Percentiles rank a stretch among this genome's conserved stretches.
phyloP scores from a whole-genome alignment of 202 grass and related monocot species.

The Brachypodium distachyon region DNA sequence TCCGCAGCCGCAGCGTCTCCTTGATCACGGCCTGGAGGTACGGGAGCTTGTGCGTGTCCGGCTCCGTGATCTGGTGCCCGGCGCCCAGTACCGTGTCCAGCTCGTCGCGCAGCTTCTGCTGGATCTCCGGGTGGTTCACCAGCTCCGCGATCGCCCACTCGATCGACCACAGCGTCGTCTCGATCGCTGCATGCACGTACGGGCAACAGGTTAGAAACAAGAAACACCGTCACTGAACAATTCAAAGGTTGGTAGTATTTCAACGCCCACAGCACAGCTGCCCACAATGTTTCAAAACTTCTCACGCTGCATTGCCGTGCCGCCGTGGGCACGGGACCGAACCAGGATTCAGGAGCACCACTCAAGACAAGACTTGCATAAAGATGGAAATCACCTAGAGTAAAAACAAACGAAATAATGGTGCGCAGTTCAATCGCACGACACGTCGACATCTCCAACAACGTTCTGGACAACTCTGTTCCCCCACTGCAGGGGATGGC shows the following conservation, averaged over 20 bases:
- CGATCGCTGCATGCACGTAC: conserved; percentile 43
- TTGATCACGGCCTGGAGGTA: conserved; percentile 85
- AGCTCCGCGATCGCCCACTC: conserved; percentile 86
- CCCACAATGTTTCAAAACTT: background rate
- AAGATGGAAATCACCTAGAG: background rate
- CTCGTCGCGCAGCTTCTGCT: conserved; percentile 52
- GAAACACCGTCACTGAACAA: background rate
- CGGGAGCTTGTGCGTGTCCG: conserved; percentile 63
- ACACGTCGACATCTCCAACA: background rate
- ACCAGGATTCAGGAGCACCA: background rate
- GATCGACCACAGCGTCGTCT: conserved; percentile 89
- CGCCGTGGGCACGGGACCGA: background rate
- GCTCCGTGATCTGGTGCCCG: conserved; percentile 55
- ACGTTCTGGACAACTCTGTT: background rate
- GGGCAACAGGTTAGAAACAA: background rate
- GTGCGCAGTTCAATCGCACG: background rate
- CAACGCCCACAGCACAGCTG: background rate
- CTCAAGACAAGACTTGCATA: background rate
- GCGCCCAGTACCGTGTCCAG: conserved; percentile 47
- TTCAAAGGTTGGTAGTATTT: background rate
- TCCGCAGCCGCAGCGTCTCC: conserved; percentile 82
- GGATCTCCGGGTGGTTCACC: conserved; percentile 74
- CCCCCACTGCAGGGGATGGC: too few species aligned
- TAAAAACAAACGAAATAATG: background rate
- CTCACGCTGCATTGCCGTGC: background rate